phyloP scores from a whole-genome alignment of 129 eudicot genomes.

The Chrysanthemum lavandulifolium region DNA sequence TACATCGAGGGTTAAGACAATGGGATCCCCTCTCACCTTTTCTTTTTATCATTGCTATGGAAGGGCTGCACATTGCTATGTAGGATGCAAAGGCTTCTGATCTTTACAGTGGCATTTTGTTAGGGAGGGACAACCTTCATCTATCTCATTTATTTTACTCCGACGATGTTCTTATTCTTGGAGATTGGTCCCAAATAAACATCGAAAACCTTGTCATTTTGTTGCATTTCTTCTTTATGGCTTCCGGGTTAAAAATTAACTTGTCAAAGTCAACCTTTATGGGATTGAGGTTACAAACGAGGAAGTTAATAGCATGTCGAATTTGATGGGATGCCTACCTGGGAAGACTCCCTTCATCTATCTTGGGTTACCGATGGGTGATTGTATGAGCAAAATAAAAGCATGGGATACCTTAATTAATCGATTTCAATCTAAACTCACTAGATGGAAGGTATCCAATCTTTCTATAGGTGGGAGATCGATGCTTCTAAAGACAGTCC shows the following conservation, averaged over 20 bases:
- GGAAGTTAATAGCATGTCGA: neutral
- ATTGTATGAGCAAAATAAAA: neutral
- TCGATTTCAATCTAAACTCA: neutral
- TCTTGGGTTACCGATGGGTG: neutral
- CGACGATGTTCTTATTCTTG: neutral
- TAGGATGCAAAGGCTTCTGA: neutral
- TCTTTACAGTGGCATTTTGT: neutral
- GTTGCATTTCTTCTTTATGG: neutral
- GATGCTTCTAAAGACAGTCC: no score
- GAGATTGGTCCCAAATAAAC: neutral
- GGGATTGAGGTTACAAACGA: neutral
- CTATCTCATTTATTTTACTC: neutral
- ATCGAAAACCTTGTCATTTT: neutral
- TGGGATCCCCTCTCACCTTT: neutral
- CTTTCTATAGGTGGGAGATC: neutral
- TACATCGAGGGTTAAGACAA: neutral
- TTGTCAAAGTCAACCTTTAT: neutral
- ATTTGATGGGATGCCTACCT: neutral
- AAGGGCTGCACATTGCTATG: neutral
- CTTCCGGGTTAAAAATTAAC: neutral
- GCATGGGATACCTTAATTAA: neutral
- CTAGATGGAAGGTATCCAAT: neutral
- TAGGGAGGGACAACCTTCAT: neutral
- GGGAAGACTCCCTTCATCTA: neutral
- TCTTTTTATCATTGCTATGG: neutral